A percentile compares a stretch with the other conserved stretches of the same genome.
These are phyloP conservation scores for Clarireedia hainanense DNA, from an alignment of 2,329 filamentous ascomycete genomes.

Conservation along the genomic window DNA sequence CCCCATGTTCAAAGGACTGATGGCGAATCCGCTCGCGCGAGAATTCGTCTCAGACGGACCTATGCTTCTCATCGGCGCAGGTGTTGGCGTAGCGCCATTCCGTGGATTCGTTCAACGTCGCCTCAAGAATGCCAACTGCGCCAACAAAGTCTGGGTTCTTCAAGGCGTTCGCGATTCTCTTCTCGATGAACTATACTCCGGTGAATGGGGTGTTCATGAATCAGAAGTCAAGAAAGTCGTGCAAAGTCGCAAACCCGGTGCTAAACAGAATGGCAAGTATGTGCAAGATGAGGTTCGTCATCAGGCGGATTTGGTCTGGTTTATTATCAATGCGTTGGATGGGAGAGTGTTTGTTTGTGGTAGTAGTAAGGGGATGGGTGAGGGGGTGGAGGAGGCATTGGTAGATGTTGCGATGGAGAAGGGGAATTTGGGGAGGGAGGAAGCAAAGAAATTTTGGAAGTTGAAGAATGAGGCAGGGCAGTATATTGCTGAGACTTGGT, in stretches of 20 bases:
- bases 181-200: conserved; percentile 91
- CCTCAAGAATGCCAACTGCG: conserved; percentile 88
- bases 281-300: conserved; percentile 91
- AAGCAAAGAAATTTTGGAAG: conserved; percentile 82
- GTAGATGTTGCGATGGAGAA: conserved; percentile 89
- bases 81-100: conserved; percentile 95
- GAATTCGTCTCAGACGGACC: conserved; percentile 91
- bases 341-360: conserved; percentile 95
- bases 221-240: conserved; percentile 77
- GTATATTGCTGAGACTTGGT: conserved; percentile 84
- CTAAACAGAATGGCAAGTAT: conserved; percentile 62
- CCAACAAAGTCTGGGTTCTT: conserved; percentile 96
- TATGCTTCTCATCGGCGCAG: conserved; percentile 95
- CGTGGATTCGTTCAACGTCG: conserved; percentile 93
- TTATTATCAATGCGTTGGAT: conserved; percentile 92
- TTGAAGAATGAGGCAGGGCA: conserved; percentile 88
- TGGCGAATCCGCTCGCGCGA: conserved; percentile 90
- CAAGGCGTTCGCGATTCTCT: conserved; percentile 91
- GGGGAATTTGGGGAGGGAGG: conserved; percentile 74
- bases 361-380: conserved; percentile 92
- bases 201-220: conserved; percentile 92
- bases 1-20: conserved; percentile 97
- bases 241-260: conserved; percentile 57
- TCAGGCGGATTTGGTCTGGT: conserved; percentile 97
- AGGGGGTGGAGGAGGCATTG: conserved; percentile 83